Percentiles rank a stretch among this genome's conserved stretches.
These are phyloP conservation scores for Eremothecium cymbalariae DNA, from an alignment of 1,139 yeast genomes.

Conservation along the genomic window DNA sequence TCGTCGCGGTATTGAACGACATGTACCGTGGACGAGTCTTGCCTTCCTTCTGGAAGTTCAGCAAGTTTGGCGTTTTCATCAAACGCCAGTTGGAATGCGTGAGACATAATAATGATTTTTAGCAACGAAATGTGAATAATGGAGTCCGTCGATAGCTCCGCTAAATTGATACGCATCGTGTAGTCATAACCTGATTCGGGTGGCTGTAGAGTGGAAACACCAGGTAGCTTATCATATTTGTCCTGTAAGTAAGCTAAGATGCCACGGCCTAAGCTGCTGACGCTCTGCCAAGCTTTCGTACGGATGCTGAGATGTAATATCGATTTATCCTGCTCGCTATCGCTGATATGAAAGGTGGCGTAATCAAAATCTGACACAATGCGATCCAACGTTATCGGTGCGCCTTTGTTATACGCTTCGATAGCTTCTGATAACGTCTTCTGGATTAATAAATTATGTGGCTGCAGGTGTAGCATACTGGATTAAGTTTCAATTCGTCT, in stretches of 20 bases:
- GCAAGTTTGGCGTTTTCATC: conserved; percentile 66
- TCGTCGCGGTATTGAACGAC: conserved; percentile 85
- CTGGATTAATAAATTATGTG: conserved; percentile 40
- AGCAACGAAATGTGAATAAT: conserved; percentile 62
- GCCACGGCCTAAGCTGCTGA: conserved; percentile 18
- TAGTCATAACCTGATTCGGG: conserved; percentile 78
- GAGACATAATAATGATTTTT: conserved; percentile 83
- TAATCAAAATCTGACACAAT: conserved; percentile 91
- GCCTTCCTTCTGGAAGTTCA: conserved; percentile 41
- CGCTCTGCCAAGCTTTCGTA: conserved; percentile 40
- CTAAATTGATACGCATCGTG: conserved; percentile 62
- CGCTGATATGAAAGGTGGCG: conserved; percentile 86
- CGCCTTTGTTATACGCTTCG: conserved; percentile 26
- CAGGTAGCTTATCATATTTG: conserved; percentile 18
- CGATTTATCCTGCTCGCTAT: conserved; percentile 38
- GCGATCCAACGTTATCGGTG: conserved; percentile 69
- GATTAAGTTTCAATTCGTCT: not conserved
- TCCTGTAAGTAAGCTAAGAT: conserved; percentile 19
- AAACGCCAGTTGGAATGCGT: conserved; percentile 87
- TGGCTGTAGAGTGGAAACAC: conserved; percentile 21
- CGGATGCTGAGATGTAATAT: conserved; percentile 32
- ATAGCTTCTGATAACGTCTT: conserved; percentile 40
- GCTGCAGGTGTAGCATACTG: conserved; percentile 41
- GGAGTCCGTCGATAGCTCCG: conserved; percentile 33
- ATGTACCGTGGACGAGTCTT: conserved; percentile 51